phyloP scores from a whole-genome alignment of 148 eudicot species.

The Nepenthes gracilis region DNA sequence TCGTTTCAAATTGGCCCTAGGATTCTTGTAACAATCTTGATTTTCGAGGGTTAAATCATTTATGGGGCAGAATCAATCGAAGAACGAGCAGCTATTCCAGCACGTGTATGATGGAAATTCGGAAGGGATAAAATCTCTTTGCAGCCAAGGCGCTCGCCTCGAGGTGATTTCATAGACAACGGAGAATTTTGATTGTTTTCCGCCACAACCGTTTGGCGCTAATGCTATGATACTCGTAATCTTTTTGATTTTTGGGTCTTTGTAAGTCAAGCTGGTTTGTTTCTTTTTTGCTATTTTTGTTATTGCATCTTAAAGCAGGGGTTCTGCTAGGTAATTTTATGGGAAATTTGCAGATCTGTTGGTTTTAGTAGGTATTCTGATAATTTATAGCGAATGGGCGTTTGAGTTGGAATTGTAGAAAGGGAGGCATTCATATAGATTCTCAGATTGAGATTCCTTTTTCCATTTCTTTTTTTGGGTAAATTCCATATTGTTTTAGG shows the following conservation, averaged over 20 bases:
- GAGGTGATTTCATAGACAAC: conserved; percentile 27
- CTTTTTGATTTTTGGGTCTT: neutral
- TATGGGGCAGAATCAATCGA: conserved; percentile 58
- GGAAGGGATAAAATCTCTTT: conserved; percentile 31
- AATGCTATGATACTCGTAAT: neutral
- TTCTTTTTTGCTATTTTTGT: too few species aligned
- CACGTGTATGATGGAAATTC: conserved; percentile 24
- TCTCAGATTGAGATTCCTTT: too few species aligned
- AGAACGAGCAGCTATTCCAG: conserved; percentile 30
- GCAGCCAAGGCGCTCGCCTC: conserved; percentile 40
- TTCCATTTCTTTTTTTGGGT: too few species aligned
- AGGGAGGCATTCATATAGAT: too few species aligned
- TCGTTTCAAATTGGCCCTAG: too few species aligned
- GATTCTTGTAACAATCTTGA: neutral
- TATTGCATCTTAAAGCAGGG: too few species aligned
- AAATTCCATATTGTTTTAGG: neutral
- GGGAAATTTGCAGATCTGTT: too few species aligned
- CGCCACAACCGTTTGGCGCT: neutral
- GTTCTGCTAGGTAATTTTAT: too few species aligned
- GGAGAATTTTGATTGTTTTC: neutral
- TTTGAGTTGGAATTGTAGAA: too few species aligned
- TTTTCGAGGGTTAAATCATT: neutral
- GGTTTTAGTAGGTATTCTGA: too few species aligned
- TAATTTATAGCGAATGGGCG: too few species aligned
- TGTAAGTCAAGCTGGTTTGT: too few species aligned